Evolutionary conservation across 495 filamentous ascomycete genomes (phyloP), one percentile per base, ranked within the genome.

Genomic region (Acidiella bohemica): DNA sequence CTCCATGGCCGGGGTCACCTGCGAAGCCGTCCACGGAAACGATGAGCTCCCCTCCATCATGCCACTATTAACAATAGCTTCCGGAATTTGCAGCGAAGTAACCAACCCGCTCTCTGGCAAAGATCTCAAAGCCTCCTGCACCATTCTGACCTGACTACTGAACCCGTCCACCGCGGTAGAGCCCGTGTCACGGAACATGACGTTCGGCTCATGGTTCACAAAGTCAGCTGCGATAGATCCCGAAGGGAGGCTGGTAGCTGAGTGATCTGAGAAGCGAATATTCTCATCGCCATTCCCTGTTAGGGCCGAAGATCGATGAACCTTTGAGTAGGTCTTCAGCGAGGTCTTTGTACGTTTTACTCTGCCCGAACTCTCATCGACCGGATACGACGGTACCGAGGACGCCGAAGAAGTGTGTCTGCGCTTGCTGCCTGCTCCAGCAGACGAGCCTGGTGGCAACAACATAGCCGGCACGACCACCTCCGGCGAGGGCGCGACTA

Each of bases 171-270:
- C 39, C 7, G 39, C 39, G 5, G 48, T 51, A 23, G 28, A 39
- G 18, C 48, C 48, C 32, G 25, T 32, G n/a, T 51, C 43, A 11
- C 25, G 30, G 28, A 53, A 53, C 51, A 53, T 47, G 17, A 45
- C 42, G 25, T 19, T 26, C 2, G 51, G 51, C 21, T 53, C 42
- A 24, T 53, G 51, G 14, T 39, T 23, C 4, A 23, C 31, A 24
- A 53, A 51, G 18, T 48, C 42, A 6, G 26, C 34, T 26, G 27
- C 18, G 1, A 48, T 17, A 24, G 49, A 44, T 12, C 22, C 41
- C 3, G 16, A n/a, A 14, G 50, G 50, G 8, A 53, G 33, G 6
- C 14, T 46, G 13, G 8, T 21, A 6, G 45, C 43, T n/a, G 44
- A 44, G 19, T 45, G 46, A 14, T 44, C 41, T 4, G 38, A 39